A percentile compares a stretch with the other conserved stretches of the same genome.
Conservation (phyloP, 2,329 filamentous ascomycete species). For the Fusarium chlamydosporum region DNA sequence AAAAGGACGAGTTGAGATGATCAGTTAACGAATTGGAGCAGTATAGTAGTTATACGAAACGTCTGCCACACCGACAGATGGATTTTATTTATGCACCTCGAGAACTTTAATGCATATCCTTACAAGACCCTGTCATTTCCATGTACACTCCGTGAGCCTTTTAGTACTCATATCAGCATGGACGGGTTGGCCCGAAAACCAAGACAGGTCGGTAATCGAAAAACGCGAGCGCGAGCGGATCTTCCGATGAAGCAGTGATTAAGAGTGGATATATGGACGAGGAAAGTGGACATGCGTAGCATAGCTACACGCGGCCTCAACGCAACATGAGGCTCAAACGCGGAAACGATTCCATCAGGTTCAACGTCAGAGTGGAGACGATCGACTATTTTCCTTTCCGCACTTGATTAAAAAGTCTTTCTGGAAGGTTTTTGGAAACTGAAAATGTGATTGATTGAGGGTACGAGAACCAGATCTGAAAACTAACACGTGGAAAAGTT, state of each 20-base stretch:
- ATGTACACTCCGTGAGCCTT: neutral
- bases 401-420: neutral
- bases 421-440: neutral
- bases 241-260: neutral
- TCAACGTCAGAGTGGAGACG: slow-evolving; percentile 9
- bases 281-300: neutral
- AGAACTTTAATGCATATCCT: neutral
- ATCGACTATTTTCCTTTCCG: neutral
- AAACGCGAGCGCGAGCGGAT: slow-evolving; percentile 28
- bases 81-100: neutral
- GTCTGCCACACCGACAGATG: neutral
- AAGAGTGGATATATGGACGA: too few relatives aligned
- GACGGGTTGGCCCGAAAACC: neutral
- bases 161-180: neutral
- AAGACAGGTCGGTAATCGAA: neutral
- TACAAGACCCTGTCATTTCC: neutral
- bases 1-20: neutral
- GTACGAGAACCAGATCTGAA: accelerated
- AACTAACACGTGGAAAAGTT: neutral
- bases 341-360: neutral
- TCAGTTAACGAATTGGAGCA: too few relatives aligned
- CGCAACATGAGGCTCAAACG: slow-evolving; percentile 17
- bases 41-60: too few relatives aligned
- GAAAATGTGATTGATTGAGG: neutral
- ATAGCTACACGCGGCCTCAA: neutral